Evolutionary conservation across 1,284 basidiomycete species (phyloP), one percentile per base, ranked within the genome.

Genomic region (Papiliotrema terrestris): DNA sequence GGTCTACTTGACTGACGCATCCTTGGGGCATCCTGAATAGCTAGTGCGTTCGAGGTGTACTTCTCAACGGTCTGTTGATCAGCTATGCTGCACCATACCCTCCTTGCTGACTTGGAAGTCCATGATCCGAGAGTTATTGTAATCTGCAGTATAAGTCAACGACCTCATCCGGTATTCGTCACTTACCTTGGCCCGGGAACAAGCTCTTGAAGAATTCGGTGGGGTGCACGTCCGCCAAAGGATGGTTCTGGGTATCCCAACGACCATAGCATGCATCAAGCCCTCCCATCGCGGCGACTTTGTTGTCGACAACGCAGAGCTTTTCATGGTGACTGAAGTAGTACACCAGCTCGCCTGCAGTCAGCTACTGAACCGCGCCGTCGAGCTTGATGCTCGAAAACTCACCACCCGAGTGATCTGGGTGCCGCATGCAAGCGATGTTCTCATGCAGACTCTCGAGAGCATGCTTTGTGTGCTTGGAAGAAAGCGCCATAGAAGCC

Each of bases 181-280:
- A 55, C 59, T 37, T 35, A 67, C 67, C 69, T 57, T 95, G 91
- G 2, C 94, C 94, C 0, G 93, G 89, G 80, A 94, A 97, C 32
- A 97, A 80, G 0, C 89, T 90, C 50, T 81, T 80, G 37, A 80
- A 78, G 68, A 92, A 92, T 66, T 92, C 80, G 1, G 88, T 88
- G 0, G 91, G 90, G 69, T 96, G 93, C 9, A 85, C 88, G 69
- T 97, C 93, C 3, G 92, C 87, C 37, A 95, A 81, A 1, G 91
- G 90, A 68, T 80, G 73, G 55, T 72, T 86, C 63, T 87, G 83
- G 0, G 87, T 91, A 75, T 97, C 94, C 92, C 93, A 98, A 35
- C 94, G 86, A 6, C 94, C 94, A 66, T 92, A 94, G 78, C 92
- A 96, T 19, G 94, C 81, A 70, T 96, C 92, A 19, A 95, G 82